These are phyloP conservation scores for Citrullus colocynthis DNA, from an alignment of 306 rosid species.

Conservation along the genomic window DNA sequence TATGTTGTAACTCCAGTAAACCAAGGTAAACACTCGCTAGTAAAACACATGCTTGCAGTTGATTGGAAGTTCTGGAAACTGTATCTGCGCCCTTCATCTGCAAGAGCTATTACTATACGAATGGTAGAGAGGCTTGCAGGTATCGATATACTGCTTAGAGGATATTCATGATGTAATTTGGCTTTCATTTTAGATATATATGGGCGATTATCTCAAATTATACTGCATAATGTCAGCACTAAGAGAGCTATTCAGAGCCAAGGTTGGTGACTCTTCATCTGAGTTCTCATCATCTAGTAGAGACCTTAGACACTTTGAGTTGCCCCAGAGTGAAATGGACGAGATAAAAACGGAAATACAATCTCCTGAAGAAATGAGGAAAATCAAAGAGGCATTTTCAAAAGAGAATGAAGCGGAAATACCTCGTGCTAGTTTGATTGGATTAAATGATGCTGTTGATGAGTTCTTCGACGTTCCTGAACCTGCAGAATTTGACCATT, in stretches of 20 bases:
- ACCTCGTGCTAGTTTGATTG: constrained; percentile 44
- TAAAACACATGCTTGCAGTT: constrained; percentile 82
- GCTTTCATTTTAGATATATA: not conserved
- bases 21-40: constrained; percentile 59
- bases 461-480: constrained; percentile 82
- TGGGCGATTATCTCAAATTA: not conserved
- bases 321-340: constrained; percentile 22
- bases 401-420: constrained; percentile 25
- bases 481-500: constrained; percentile 36
- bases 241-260: constrained; percentile 55
- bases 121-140: constrained; percentile 88
- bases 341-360: constrained; percentile 30
- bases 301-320: constrained; percentile 28
- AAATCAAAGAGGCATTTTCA: constrained; percentile 21
- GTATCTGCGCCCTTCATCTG: constrained; percentile 45
- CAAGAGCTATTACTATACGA: constrained; percentile 49
- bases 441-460: constrained; percentile 55
- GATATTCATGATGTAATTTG: not conserved
- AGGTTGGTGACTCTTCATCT: constrained; percentile 21
- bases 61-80: constrained; percentile 91
- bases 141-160: constrained; percentile 15
- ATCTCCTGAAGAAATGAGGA: constrained; percentile 13
- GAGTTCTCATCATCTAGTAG: constrained; percentile 22
- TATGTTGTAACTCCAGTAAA: constrained; percentile 63
- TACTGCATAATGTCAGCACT: constrained; percentile 33